These are phyloP conservation scores for Fusarium phyllophilum DNA, from an alignment of 2,329 filamentous ascomycete genomes.

Conservation along the genomic window DNA sequence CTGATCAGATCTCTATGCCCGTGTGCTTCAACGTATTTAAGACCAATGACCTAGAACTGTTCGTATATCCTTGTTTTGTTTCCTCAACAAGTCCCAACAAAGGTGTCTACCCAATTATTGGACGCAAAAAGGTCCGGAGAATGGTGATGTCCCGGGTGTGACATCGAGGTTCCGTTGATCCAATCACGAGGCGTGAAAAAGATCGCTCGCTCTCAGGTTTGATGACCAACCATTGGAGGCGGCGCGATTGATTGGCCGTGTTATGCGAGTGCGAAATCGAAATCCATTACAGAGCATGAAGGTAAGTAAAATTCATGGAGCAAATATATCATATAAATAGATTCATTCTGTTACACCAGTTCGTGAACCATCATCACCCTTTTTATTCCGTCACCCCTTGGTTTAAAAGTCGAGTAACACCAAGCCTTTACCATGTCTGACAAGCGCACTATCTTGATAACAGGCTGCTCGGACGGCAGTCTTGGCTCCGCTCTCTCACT, in stretches of 20 bases:
- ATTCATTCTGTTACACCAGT: background rate
- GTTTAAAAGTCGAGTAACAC: background rate
- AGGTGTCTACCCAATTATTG: background rate
- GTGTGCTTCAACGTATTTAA: rapidly evolving
- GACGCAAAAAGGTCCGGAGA: background rate
- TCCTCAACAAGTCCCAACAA: rapidly evolving
- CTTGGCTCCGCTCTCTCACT: slow-evolving; percentile 47
- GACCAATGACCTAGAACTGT: rapidly evolving
- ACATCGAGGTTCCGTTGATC: background rate
- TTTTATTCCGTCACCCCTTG: background rate
- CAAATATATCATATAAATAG: background rate
- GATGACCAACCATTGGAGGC: background rate
- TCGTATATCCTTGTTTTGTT: too few species aligned
- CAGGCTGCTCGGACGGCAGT: slow-evolving; percentile 49
- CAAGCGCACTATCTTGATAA: slow-evolving; percentile 46
- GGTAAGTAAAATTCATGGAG: rapidly evolving
- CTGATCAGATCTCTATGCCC: rapidly evolving
- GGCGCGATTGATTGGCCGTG: background rate
- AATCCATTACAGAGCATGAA: too few species aligned
- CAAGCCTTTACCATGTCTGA: background rate
- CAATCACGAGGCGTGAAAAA: background rate
- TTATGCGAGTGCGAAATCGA: background rate
- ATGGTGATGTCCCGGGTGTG: background rate
- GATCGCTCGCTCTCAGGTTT: background rate
- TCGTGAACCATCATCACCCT: background rate